Evolutionary conservation across 2,329 filamentous ascomycete species (phyloP), one percentile per base, ranked within the genome.

Genomic region (Metarhizium rileyi): DNA sequence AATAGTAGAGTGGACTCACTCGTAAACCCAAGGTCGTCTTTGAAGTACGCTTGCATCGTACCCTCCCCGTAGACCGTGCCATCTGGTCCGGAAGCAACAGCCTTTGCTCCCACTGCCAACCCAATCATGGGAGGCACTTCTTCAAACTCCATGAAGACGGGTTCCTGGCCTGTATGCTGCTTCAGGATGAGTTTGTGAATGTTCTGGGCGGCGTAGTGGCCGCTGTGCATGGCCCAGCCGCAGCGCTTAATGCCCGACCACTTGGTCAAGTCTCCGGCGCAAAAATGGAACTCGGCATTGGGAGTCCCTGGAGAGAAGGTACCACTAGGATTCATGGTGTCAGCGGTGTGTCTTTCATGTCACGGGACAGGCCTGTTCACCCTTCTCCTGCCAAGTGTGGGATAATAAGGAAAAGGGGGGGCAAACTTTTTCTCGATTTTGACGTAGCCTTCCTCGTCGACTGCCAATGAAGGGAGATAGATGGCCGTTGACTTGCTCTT

Each of bases 181-280:
- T 65, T 63, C 42, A 79, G 63, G 61, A 86, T 80, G 23, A 73
- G 68, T 65, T 84, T 77, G 66, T 86, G 77, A 48, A 86, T 76
- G 61, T 90, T 90, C 48, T 75, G 66, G 6, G 80, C 85, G 3
- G 78, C 77, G 53, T 76, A 73, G 59, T 82, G 78, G 35, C 86
- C 87, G 72, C 83, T 81, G 60, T 86, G 78, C 76, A 90, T 87
- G 30, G 87, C 87, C 16, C 74, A 78, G 23, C 87, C 86, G 58
- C 83, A 87, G 42, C 87, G 83, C 71, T 89, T 90, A 69, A 91
- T 89, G 41, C 86, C 86, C 0, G 83, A 77, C 86, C 87, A 90
- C 44, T 72, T 69, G 28, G 76, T 77, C 16, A 86, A 70, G 61
- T 91, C 87, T 16, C 87, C 87, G 23, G 80, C 73, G 12, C 81